A percentile compares a stretch with the other conserved stretches of the same genome.
phyloP scores from a whole-genome alignment of 2,329 filamentous ascomycete species.

The Fusarium clavum region DNA sequence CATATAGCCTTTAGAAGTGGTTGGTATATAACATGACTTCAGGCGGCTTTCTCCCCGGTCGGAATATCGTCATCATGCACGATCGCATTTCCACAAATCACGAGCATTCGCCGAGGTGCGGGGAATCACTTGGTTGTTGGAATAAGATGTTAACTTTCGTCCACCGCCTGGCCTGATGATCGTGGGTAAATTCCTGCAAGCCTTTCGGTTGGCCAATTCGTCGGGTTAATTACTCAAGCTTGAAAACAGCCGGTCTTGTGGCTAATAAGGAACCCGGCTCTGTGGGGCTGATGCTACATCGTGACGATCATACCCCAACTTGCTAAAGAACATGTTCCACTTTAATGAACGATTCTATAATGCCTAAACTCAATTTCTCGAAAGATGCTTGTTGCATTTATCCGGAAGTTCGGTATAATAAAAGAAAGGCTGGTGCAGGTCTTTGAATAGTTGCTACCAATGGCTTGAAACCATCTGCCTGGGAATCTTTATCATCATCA shows the following conservation, averaged over 20 bases:
- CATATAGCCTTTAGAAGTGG: neutral
- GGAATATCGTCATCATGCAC: neutral
- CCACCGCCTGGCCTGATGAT: conserved; percentile 16
- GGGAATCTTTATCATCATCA: neutral
- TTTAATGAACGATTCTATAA: conserved; percentile 10
- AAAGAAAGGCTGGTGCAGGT: neutral
- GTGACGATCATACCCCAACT: conserved; percentile 21
- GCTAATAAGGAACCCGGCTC: conserved; percentile 31
- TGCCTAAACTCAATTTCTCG: conserved; percentile 19
- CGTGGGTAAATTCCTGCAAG: neutral
- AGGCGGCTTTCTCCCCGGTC: neutral
- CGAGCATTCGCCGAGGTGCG: neutral
- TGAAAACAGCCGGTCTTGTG: conserved; percentile 19
- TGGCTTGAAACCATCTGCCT: neutral
- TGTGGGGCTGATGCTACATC: conserved; percentile 21
- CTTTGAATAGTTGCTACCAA: neutral
- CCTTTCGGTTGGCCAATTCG: conserved; percentile 1
- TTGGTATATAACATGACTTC: neutral
- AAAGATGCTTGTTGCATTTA: conserved; percentile 9
- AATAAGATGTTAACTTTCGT: neutral
- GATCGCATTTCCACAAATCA: conserved; percentile 13
- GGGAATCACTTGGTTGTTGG: neutral
- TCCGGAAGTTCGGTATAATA: conserved; percentile 19
- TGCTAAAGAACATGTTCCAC: conserved; percentile 6
- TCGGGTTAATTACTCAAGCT: neutral